Conservation (phyloP, 331 rosid species). For the Malus hybrid region DNA sequence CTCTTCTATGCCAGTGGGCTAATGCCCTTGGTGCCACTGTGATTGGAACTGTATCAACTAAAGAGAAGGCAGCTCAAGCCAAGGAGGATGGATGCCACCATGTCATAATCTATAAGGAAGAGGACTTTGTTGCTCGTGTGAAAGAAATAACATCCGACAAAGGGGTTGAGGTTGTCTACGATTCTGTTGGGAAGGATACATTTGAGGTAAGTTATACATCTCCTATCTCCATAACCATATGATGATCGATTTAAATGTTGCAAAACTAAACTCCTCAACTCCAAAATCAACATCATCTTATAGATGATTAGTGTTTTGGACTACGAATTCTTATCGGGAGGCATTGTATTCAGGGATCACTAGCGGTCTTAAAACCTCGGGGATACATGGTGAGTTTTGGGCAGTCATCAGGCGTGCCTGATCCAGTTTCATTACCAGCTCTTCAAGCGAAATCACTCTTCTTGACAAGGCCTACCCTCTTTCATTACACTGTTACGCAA, state of each 20-base stretch:
- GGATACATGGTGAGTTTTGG: conserved; percentile 83
- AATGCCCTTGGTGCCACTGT: conserved; percentile 76
- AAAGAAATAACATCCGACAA: conserved; percentile 65
- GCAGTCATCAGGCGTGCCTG: conserved; percentile 74
- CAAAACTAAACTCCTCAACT: background rate
- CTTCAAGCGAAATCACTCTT: conserved; percentile 55
- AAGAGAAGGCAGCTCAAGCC: conserved; percentile 74
- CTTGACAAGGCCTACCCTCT: conserved; percentile 60
- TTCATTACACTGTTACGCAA: conserved; percentile 39
- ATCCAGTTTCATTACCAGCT: conserved; percentile 61
- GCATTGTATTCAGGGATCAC: conserved; percentile 48
- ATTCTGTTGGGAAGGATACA: conserved; percentile 80
- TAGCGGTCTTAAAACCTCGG: conserved; percentile 58
- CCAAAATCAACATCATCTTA: background rate
- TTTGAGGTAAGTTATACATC: conserved; percentile 40
- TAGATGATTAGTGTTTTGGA: background rate
- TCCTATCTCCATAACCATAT: background rate
- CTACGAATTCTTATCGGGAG: background rate
- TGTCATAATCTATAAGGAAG: conserved; percentile 54
- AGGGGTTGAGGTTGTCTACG: conserved; percentile 83
- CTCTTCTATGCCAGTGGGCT: conserved; percentile 83
- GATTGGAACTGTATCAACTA: conserved; percentile 64
- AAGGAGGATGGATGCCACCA: conserved; percentile 83
- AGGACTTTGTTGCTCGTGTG: conserved; percentile 70
- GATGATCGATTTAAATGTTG: background rate